These are phyloP conservation scores for Chimonanthus praecox DNA, from an alignment of 164 flowering plant species.

Conservation along the genomic window DNA sequence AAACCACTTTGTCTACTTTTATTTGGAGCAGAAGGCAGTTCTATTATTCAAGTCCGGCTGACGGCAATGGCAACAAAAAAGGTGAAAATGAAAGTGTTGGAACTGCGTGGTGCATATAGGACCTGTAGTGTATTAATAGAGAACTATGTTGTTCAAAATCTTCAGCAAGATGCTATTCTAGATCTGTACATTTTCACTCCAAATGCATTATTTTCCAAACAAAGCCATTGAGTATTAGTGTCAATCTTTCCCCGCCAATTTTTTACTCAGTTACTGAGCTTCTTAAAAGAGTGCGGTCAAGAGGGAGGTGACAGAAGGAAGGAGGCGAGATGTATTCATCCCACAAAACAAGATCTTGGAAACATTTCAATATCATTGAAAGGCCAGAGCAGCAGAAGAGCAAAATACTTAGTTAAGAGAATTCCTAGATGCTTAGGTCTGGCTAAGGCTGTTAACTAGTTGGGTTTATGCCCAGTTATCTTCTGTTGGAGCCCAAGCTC, in stretches of 20 bases:
- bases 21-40: conserved; percentile 74
- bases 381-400: no score
- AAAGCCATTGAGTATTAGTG: not conserved
- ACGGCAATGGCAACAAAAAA: conserved; percentile 9
- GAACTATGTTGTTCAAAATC: not conserved
- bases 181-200: not conserved
- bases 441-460: no score
- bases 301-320: no score
- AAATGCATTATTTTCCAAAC: not conserved
- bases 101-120: not conserved
- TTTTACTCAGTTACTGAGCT: not conserved
- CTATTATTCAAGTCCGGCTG: conserved; percentile 93
- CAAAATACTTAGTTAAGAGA: no score
- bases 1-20: conserved; percentile 81
- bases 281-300: no score
- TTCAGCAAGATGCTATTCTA: not conserved
- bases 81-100: conserved; percentile 9
- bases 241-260: not conserved
- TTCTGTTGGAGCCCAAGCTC: no score
- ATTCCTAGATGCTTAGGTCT: no score
- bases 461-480: no score
- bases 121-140: conserved; percentile 3
- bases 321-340: no score
- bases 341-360: no score
- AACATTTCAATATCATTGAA: no score